Base-by-base conservation (phyloP, 176 grass and related monocot genomes). In the Olyra latifolia region DNA sequence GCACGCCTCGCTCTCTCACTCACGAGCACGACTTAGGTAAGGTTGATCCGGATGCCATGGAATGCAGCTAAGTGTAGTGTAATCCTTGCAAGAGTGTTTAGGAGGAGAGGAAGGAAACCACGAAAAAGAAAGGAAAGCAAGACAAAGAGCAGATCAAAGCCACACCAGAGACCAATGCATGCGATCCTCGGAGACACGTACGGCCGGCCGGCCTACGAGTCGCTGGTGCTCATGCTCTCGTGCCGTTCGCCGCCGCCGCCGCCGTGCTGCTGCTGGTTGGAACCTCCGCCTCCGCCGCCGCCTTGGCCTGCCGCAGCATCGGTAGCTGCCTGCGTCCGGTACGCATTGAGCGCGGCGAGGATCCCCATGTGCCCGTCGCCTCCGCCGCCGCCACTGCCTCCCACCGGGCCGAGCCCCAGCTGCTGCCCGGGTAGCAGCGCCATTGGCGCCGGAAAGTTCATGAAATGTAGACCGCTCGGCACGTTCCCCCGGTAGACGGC, bases 381-480 rank as follows among this genome's bases (percentile, higher is more conserved):
- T 0, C 80, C 83, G 1, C 77, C 66, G 23, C 79, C 79, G 0
- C 80, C 82, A 0, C 79, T 38, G 50, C 61, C 23, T 29, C 57
- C 80, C 4, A 82, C 72, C 3, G 89, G 63, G 10, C 88, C 77
- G 20, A 93, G 90, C 59, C 95, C 95, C 70, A 98, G 86, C 77
- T 99, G 96, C 79, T 95, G 95, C 3, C 91, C 80, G 0, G 90
- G 92, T 25, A 95, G 80, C 27, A 99, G 79, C 0, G 96, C 88
- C 96, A 98, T 89, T 48, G 92, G 96, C 19, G 92, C 71, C 0
- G 92, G 92, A 35, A 99, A 93, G 84, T 99, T 99, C 96, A 95
- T 99, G 88, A 99, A 99, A 89, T 99, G 96, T 76, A 99, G 74
- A 41, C 97, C 97, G 46, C 92, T 75, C 3, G 92, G 82, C 55